Evolutionary conservation across 306 rosid species (phyloP).

Genomic region (Quercus rubra): DNA sequence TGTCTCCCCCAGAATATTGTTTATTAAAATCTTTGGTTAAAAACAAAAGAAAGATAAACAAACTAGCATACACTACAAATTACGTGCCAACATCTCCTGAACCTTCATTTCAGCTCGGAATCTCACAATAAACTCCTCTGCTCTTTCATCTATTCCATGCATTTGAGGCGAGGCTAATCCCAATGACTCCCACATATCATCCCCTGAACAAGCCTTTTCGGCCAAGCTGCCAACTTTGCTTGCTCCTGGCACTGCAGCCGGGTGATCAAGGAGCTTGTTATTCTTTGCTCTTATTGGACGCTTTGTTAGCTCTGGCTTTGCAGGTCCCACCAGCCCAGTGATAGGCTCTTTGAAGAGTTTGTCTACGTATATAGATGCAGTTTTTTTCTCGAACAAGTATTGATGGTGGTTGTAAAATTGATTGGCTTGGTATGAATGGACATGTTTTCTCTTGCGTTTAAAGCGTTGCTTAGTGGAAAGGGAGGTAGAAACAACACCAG

Average conservation of each 20-base stretch:
- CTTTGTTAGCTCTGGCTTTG: slow-evolving; percentile 12
- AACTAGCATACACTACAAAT: background rate
- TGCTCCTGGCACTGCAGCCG: slow-evolving; percentile 8
- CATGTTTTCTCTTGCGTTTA: slow-evolving; percentile 17
- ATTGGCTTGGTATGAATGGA: background rate
- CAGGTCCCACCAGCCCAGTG: slow-evolving; percentile 8
- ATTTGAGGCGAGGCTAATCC: slow-evolving; percentile 55
- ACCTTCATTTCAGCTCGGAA: slow-evolving; percentile 51
- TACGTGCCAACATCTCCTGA: slow-evolving; percentile 45
- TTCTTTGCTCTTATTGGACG: background rate
- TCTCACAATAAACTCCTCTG: slow-evolving; percentile 61
- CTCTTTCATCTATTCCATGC: slow-evolving; percentile 65
- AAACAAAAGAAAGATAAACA: background rate
- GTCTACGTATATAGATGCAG: slow-evolving; percentile 52
- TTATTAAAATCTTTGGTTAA: background rate
- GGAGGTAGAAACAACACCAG: background rate
- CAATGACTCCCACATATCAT: slow-evolving; percentile 68
- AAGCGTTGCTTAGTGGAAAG: slow-evolving; percentile 21
- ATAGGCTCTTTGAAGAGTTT: slow-evolving; percentile 54
- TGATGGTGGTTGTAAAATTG: background rate
- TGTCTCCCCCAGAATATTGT: background rate
- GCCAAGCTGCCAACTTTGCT: slow-evolving; percentile 16
- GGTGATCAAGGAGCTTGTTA: background rate
- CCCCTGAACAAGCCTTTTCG: slow-evolving; percentile 11
- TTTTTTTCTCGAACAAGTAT: slow-evolving; percentile 16